phyloP scores from a whole-genome alignment of 2,329 filamentous ascomycete genomes.

The Amauroascus niger region DNA sequence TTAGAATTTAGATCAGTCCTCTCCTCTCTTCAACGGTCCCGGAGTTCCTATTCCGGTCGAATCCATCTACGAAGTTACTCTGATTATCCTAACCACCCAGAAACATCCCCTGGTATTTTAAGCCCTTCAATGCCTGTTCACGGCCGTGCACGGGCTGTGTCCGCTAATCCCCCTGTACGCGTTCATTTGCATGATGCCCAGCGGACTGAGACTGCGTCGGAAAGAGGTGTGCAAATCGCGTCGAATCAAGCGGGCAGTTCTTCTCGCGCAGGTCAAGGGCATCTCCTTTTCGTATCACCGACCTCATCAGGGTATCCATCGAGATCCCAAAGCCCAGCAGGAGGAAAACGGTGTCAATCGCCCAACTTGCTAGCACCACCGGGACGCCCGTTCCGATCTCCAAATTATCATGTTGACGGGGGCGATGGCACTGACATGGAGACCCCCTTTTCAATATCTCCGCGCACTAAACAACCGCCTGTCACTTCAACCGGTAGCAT shows the following conservation, averaged over 20 bases:
- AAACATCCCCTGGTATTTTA: conserved; percentile 22
- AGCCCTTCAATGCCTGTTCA: conserved; percentile 16
- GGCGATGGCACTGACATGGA: neutral
- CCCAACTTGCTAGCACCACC: conserved; percentile 38
- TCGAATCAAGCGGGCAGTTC: neutral
- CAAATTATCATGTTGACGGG: conserved; percentile 26
- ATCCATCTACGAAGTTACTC: conserved; percentile 62
- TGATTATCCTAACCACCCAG: conserved; percentile 47
- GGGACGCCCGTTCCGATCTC: conserved; percentile 31
- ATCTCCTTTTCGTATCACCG: conserved; percentile 28
- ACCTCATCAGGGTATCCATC: conserved; percentile 25
- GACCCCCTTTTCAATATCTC: conserved; percentile 14
- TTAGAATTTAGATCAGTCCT: conserved; percentile 88
- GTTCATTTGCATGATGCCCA: conserved; percentile 38
- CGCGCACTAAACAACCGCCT: conserved; percentile 1
- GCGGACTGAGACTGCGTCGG: conserved; percentile 15
- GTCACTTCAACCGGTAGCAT: neutral
- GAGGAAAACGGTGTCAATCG: conserved; percentile 22
- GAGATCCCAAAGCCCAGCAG: conserved; percentile 27
- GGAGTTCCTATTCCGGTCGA: conserved; percentile 61
- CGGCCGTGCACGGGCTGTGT: conserved; percentile 45
- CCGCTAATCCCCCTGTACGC: conserved; percentile 46
- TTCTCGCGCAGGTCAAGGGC: neutral
- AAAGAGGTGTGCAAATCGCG: conserved; percentile 18
- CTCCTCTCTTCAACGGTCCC: conserved; percentile 72